phyloP scores from a whole-genome alignment of 306 rosid genomes.

The Quercus cerris region DNA sequence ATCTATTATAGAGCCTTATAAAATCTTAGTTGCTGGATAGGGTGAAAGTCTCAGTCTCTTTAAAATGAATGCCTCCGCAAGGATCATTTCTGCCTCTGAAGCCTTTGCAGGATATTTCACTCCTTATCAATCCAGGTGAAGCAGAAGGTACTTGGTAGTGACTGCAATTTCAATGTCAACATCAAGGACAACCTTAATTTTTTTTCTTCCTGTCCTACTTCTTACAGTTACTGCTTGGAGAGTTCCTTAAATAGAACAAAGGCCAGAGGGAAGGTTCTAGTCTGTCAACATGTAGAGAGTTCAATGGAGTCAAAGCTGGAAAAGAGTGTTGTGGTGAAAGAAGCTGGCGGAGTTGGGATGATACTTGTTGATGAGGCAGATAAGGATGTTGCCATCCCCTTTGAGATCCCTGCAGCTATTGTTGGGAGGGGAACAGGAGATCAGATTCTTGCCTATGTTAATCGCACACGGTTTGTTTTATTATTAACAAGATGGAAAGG shows the following conservation, averaged over 20 bases:
- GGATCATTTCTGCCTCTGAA: slow-evolving; percentile 62
- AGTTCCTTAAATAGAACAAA: slow-evolving; percentile 71
- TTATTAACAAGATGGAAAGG: slow-evolving; percentile 13
- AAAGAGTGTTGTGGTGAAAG: slow-evolving; percentile 60
- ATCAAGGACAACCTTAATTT: slow-evolving; percentile 27
- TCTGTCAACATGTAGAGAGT: slow-evolving; percentile 62
- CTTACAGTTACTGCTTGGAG: slow-evolving; percentile 65
- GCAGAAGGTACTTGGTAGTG: slow-evolving; percentile 60
- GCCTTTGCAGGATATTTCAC: slow-evolving; percentile 78
- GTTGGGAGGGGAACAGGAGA: slow-evolving; percentile 46
- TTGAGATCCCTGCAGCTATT: slow-evolving; percentile 67
- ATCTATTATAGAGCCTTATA: slow-evolving; percentile 5
- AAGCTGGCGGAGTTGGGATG: slow-evolving; percentile 81
- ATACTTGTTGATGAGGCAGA: slow-evolving; percentile 62
- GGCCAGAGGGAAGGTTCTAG: slow-evolving; percentile 71
- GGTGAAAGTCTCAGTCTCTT: slow-evolving; percentile 66
- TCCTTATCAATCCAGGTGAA: slow-evolving; percentile 95
- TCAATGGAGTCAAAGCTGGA: slow-evolving; percentile 60
- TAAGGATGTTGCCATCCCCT: slow-evolving; percentile 57
- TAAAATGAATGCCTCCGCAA: slow-evolving; percentile 53
- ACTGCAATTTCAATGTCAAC: slow-evolving; percentile 18
- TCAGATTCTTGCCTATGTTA: slow-evolving; percentile 47
- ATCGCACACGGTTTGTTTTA: slow-evolving; percentile 47
- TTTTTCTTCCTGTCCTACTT: slow-evolving; percentile 17
- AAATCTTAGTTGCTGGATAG: slow-evolving; percentile 28